Percentiles rank a stretch among this genome's conserved stretches.
Conservation (phyloP, 75 land plant genomes). For the Pinus albicaulis region DNA sequence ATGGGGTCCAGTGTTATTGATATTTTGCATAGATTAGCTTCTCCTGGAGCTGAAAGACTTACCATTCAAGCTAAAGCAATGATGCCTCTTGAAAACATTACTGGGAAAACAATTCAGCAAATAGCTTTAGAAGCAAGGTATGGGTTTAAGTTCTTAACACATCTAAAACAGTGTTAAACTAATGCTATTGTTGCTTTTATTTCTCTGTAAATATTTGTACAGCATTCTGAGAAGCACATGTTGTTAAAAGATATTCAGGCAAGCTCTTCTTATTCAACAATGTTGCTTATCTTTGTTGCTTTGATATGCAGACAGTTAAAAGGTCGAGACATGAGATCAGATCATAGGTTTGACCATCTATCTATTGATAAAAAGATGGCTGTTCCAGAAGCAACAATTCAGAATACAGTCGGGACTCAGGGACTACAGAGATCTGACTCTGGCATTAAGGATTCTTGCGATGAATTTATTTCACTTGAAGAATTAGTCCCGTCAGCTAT, state of each 20-base stretch:
- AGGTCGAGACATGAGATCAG: neutral
- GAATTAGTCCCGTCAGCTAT: conserved; percentile 45
- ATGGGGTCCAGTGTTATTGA: conserved; percentile 27
- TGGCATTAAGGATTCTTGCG: neutral
- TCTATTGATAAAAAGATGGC: neutral
- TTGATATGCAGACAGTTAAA: neutral
- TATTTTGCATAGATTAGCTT: conserved; percentile 18
- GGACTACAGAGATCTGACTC: too few relatives aligned
- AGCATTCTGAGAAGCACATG: too few relatives aligned
- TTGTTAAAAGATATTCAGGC: too few relatives aligned
- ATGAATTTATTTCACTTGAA: conserved; percentile 31
- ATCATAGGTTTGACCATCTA: neutral
- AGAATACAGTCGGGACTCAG: neutral
- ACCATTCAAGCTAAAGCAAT: conserved; percentile 16
- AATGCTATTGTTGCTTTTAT: neutral
- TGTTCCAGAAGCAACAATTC: neutral
- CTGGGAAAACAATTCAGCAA: conserved; percentile 21
- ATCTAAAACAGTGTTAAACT: conserved; percentile 5
- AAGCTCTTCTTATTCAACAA: neutral
- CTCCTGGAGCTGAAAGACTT: conserved; percentile 19
- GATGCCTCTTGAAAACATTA: conserved; percentile 38
- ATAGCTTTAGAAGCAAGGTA: conserved; percentile 14
- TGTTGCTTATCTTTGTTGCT: neutral
- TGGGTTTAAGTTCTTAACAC: neutral
- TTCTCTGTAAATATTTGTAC: neutral